Conservation (phyloP, 345 rosid species). For the Lepidium aucheri region DNA sequence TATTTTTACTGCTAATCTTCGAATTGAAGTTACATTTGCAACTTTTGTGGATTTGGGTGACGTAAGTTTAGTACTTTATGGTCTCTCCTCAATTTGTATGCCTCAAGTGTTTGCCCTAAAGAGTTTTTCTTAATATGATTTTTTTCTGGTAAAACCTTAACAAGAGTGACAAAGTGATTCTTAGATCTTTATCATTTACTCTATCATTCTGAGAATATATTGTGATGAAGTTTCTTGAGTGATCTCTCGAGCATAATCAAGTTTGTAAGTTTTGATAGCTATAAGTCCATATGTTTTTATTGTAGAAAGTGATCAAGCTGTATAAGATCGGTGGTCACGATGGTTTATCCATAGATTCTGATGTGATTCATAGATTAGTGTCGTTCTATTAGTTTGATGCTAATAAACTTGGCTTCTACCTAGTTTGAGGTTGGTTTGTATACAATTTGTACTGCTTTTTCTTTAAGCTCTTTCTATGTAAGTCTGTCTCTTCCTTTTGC, state of each 20-base stretch:
- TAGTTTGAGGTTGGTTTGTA: constrained; percentile 45
- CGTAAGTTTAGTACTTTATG: not conserved
- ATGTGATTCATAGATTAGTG: no score
- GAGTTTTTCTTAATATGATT: not conserved
- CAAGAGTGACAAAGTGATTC: not conserved
- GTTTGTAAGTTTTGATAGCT: not conserved
- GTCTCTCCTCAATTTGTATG: not conserved
- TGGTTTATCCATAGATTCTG: no score
- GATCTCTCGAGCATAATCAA: no score
- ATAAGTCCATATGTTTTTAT: not conserved
- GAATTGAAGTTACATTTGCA: not conserved
- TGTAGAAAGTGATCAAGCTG: not conserved
- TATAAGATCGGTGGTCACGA: not conserved
- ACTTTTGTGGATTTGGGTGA: not conserved
- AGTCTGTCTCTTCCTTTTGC: constrained; percentile 12
- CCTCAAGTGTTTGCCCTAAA: not conserved
- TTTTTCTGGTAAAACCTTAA: not conserved
- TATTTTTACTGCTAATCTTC: not conserved
- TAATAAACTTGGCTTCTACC: no score
- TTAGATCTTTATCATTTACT: not conserved
- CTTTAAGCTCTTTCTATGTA: constrained; percentile 29
- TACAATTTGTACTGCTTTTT: not conserved
- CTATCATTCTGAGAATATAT: not conserved
- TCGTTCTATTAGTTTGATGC: no score
- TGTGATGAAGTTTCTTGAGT: no score